Evolutionary conservation across 305 asterid species (phyloP).

Genomic region (Caryopteris hybrid): DNA sequence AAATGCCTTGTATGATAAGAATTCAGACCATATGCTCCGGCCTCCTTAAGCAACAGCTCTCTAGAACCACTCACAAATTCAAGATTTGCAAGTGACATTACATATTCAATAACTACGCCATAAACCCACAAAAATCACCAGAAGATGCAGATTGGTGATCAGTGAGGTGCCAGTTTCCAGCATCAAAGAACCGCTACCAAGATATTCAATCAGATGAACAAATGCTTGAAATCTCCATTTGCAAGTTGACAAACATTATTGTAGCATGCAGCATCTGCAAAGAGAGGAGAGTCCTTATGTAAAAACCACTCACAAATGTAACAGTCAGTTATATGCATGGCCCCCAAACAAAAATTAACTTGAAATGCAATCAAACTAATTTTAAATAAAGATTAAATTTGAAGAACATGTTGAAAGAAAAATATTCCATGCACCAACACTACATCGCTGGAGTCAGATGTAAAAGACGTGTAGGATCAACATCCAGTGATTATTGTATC

Average conservation of each 20-base stretch:
- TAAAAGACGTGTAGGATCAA: background rate
- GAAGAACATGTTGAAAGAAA: background rate
- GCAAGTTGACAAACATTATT: slow-evolving; percentile 54
- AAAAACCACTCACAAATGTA: background rate
- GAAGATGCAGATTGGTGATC: background rate
- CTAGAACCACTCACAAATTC: background rate
- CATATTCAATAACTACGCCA: background rate
- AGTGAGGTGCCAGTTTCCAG: background rate
- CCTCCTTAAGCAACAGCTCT: background rate
- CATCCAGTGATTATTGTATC: background rate
- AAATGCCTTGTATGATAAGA: no score
- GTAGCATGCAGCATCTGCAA: slow-evolving; percentile 49
- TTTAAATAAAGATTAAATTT: no score
- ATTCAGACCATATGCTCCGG: slow-evolving; percentile 5
- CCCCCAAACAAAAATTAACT: background rate
- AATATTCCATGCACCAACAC: background rate
- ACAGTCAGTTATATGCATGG: background rate
- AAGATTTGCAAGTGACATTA: background rate
- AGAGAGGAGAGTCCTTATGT: background rate
- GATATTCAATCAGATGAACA: slow-evolving; percentile 43
- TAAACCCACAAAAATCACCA: background rate
- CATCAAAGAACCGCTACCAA: background rate
- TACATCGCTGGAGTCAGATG: no score
- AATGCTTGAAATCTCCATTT: slow-evolving; percentile 55
- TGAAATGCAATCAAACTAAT: background rate